A percentile compares a stretch with the other conserved stretches of the same genome.
Evolutionary conservation across 2,329 filamentous ascomycete species (phyloP).

Genomic region (Verticillium isaacii): DNA sequence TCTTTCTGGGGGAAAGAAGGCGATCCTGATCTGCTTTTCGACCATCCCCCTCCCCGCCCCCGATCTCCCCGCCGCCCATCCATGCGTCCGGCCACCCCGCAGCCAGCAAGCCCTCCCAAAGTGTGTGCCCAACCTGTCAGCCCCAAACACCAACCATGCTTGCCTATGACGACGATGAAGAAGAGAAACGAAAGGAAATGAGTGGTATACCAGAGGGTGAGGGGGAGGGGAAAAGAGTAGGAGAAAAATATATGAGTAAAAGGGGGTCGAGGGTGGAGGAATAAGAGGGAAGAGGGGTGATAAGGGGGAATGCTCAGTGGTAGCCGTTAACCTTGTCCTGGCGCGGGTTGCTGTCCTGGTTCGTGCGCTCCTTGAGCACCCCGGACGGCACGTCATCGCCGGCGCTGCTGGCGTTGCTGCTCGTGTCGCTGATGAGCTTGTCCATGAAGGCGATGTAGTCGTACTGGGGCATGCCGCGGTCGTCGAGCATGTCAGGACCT

Average conservation of each 20-base stretch:
- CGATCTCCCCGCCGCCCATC: not conserved
- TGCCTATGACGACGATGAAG: not conserved
- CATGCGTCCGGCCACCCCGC: not conserved
- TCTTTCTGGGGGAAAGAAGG: not conserved
- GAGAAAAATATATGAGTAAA: not conserved
- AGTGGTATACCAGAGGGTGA: not conserved
- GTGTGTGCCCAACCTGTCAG: not conserved
- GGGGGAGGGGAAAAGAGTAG: not conserved
- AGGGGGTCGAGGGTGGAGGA: not conserved
- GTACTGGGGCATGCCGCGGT: slow-evolving; percentile 80
- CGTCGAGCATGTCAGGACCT: slow-evolving; percentile 81
- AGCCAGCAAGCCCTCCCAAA: not conserved
- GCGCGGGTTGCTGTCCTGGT: slow-evolving; percentile 26
- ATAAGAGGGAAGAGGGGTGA: not conserved
- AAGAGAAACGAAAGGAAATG: not conserved
- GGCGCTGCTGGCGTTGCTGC: slow-evolving; percentile 9
- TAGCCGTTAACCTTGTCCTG: slow-evolving; percentile 31
- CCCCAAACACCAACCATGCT: not conserved
- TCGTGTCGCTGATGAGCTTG: slow-evolving; percentile 57
- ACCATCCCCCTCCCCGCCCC: not conserved
- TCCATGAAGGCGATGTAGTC: slow-evolving; percentile 99
- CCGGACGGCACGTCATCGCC: slow-evolving; percentile 20
- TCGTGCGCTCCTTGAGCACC: slow-evolving; percentile 29
- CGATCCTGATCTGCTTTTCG: not conserved
- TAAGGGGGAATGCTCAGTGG: slow-evolving; percentile 7